Evolutionary conservation across 108 stramenopile species (phyloP).

Genomic region (Hondaea fermentalgiana): DNA sequence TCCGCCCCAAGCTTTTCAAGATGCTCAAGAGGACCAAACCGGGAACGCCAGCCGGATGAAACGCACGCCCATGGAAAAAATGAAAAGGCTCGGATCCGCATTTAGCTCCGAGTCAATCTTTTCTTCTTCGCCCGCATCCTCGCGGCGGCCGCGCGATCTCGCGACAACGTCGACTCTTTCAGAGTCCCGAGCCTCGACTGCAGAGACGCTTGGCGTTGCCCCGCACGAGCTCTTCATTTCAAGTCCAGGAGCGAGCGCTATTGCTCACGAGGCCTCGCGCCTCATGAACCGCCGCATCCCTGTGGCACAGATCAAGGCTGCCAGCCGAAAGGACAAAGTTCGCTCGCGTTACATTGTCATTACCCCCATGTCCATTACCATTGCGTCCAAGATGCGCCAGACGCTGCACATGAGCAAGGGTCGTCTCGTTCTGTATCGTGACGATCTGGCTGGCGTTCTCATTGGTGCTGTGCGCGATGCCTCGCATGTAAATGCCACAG

Average conservation of each 20-base stretch:
- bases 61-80: no score
- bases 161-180: no score
- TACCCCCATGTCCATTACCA: not conserved
- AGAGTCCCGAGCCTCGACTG: no score
- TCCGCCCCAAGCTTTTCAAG: no score
- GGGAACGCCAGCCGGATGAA: no score
- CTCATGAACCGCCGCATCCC: not conserved
- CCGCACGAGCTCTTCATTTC: not conserved
- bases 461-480: not conserved
- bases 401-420: not conserved
- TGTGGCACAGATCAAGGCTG: not conserved
- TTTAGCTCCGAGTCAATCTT: no score
- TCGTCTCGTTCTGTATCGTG: not conserved
- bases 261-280: not conserved
- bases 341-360: not conserved
- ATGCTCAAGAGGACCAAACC: no score
- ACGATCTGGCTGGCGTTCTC: not conserved
- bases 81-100: no score
- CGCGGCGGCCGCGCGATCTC: no score
- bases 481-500: not conserved
- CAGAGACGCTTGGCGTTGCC: no score
- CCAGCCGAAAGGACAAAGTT: not conserved
- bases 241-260: not conserved
- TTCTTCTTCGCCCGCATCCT: no score
- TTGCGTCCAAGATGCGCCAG: not conserved